Conservation (phyloP, 345 rosid species). For the Bruguiera parviflora region DNA sequence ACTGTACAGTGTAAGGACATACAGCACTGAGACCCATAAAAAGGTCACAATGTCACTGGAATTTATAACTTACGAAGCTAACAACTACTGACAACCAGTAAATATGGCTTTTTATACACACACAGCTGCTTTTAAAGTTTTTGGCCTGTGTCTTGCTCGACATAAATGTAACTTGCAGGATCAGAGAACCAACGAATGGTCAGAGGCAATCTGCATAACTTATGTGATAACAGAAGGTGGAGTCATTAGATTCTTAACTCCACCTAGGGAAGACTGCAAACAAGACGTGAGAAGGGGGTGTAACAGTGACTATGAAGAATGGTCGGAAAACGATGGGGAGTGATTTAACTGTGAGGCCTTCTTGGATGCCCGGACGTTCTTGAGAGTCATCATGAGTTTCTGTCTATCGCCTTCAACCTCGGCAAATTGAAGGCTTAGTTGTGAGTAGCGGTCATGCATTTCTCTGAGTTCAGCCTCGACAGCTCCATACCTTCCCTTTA, state of each 20-base stretch:
- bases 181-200: slow-evolving; percentile 1
- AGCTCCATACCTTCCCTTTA: slow-evolving; percentile 61
- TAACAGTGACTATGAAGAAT: slow-evolving; percentile 19
- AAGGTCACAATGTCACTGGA: slow-evolving; percentile 22
- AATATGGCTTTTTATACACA: slow-evolving; percentile 34
- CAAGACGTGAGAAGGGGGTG: background rate
- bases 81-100: slow-evolving; percentile 13
- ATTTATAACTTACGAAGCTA: slow-evolving; percentile 27
- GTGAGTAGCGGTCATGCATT: slow-evolving; percentile 92
- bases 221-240: background rate
- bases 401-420: slow-evolving; percentile 99
- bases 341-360: slow-evolving; percentile 42
- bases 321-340: slow-evolving; percentile 53
- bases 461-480: slow-evolving; percentile 83
- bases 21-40: slow-evolving; percentile 11
- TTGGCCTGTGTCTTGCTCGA: slow-evolving; percentile 3
- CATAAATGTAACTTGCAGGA: background rate
- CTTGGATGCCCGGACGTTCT: slow-evolving; percentile 71
- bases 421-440: slow-evolving; percentile 92
- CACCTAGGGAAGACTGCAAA: slow-evolving; percentile 3
- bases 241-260: slow-evolving; percentile 1
- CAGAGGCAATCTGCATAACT: slow-evolving; percentile 12
- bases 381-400: slow-evolving; percentile 93
- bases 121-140: slow-evolving; percentile 20
- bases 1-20: slow-evolving; percentile 36